Base-by-base conservation (phyloP, 495 filamentous ascomycete genomes). In the Talaromyces trachyspermus region DNA sequence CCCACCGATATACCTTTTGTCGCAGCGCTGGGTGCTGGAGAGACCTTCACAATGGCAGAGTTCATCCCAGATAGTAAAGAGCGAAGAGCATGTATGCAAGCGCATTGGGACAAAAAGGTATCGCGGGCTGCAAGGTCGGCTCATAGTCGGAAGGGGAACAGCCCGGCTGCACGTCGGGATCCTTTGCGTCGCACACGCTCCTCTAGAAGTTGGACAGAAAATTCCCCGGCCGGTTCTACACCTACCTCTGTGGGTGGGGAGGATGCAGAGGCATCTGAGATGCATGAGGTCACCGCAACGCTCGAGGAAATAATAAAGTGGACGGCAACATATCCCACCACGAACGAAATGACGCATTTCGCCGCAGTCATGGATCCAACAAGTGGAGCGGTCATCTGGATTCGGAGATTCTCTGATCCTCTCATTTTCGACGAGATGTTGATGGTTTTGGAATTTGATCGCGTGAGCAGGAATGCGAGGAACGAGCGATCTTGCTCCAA, bases 291-390 rank as follows among this genome's bases (percentile, higher is more conserved):
- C 15, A 57, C 52, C 11, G 54, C 61, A 8, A 64, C 55, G 4
- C 26, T 55, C 18, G 50, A 56, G 15, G 59, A 66, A 19, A 47
- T 74, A 4, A 54, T 66, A 6, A 41, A 51, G 7, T 76, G 72
- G 78, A 55, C 79, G 6, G 58, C 55, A 10, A 62, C 58, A 8
- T 72, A 68, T 48, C 77, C 77, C 0, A 66, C 70, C 17, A 55
- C 63, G 4, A 80, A 80, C 50, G 71, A 77, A 43, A 54, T 55
- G 22, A 79, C 74, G 12, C 78, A 81, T 53, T 81, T 70, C 51
- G 66, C 69, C 7, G 55, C 61, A 8, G 52, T 81, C 15, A 67
- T 81, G 69, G 75, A 78, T 60, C 66, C 76, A 4, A 53, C 26
- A 2, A 53, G 50, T 37, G 78, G 77, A 0, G 60, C 51, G 23